Conservation (phyloP, 2,329 filamentous ascomycete genomes). For the Ceratocystis papillata region DNA sequence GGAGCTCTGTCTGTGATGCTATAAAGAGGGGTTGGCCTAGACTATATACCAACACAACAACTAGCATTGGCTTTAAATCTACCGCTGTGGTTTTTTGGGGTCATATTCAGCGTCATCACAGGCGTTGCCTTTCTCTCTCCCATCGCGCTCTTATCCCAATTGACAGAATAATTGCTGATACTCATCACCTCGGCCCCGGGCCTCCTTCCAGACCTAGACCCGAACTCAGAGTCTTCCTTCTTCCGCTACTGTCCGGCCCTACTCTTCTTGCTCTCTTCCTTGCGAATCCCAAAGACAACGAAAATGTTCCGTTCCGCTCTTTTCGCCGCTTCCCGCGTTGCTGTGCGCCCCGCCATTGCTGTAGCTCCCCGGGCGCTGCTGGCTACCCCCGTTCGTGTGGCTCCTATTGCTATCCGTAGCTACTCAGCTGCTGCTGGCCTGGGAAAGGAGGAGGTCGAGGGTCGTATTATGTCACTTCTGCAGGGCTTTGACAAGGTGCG, state of each 20-base stretch:
- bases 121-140: too few relatives aligned
- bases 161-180: too few relatives aligned
- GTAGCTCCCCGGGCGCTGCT: constrained; percentile 31
- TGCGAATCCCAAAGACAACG: not conserved
- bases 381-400: constrained; percentile 53
- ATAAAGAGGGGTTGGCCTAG: not conserved
- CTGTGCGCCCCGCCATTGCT: constrained; percentile 3
- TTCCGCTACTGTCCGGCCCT: not conserved
- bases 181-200: not conserved
- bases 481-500: constrained; percentile 87
- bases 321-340: constrained; percentile 35
- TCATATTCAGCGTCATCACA: too few relatives aligned
- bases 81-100: too few relatives aligned
- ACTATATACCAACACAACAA: not conserved
- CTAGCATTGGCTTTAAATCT: too few relatives aligned
- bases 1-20: not conserved
- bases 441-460: constrained; percentile 74
- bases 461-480: constrained; percentile 82
- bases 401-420: constrained; percentile 61
- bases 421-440: constrained; percentile 78
- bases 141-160: too few relatives aligned
- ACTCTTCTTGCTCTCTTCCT: not conserved
- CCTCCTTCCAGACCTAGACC: not conserved
- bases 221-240: not conserved
- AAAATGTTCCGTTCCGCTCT: constrained; percentile 81